Base-by-base conservation (phyloP, 2,329 filamentous ascomycete species). In the Teratosphaeria pseudoeucalypti region DNA sequence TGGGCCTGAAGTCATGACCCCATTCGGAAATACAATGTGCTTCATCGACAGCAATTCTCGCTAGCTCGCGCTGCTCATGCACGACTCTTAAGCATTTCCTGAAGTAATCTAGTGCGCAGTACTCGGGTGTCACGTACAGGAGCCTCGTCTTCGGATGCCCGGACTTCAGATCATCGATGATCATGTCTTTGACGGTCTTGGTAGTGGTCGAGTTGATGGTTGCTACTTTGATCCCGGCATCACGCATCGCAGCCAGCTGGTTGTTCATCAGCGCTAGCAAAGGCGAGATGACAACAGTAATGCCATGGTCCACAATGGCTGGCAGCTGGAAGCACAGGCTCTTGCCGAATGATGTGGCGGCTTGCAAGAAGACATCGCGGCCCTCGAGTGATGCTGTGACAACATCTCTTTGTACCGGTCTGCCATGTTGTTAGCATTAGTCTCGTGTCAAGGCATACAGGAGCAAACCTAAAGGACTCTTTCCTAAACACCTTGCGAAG, bases 11-110 rank as follows among this genome's bases (percentile, higher is more conserved):
- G 73, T 97, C 92, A 72, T 97, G 92, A 1, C 92, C 92, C 92
- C 92, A 96, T 85, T 96, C 92, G 27, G 90, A 95, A 66, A 97
- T 95, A 52, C 92, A 97, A 73, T 97, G 92, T 2, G 92, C 92
- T 76, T 97, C 92, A 70, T 97, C 92, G 60, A 97, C 86, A 55
- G 89, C 92, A 63, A 97, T 84, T 14, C 92, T 85, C 10, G 88
- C 87, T n/a, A 97, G 82, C 74, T 96, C 90, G 60, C 83, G 83
- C 72, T 96, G 91, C 60, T 84, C 78, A 70, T 96, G 79, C 14
- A 96, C 86, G 4, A 88, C 77, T 61, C 82, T 81, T 9, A 96
- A 77, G 55, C 86, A 83, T 61, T 85, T 82, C 47, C 92, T 87
- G 73, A 97, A 96, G 60, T 81, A 80, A 62, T 90, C 83, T 4